Evolutionary conservation across 257 asterid genomes (phyloP).

Genomic region (Ilex asprella): DNA sequence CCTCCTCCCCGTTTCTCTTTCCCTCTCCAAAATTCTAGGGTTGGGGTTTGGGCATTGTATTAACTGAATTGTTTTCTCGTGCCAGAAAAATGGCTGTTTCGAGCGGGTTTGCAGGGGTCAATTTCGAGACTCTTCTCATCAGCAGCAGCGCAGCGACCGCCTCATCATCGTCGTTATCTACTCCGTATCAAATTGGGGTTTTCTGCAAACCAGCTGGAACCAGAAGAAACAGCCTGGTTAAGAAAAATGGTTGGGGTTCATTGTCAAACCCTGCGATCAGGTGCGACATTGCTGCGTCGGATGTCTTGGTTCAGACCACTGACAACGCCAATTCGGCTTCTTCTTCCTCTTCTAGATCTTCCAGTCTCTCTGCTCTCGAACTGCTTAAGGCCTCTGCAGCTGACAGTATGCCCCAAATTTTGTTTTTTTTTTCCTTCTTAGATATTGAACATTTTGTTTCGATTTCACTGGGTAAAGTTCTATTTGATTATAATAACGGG

Average conservation of each 20-base stretch:
- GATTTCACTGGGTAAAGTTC: neutral
- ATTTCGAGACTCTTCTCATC: slow-evolving; percentile 59
- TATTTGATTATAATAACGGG: no score
- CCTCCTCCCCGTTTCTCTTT: no score
- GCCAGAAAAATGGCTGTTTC: slow-evolving; percentile 56
- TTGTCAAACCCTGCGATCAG: slow-evolving; percentile 23
- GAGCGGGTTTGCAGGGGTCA: slow-evolving; percentile 61
- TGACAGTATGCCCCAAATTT: slow-evolving; percentile 44
- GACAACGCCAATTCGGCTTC: slow-evolving; percentile 34
- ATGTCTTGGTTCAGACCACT: slow-evolving; percentile 22
- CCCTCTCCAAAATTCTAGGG: neutral
- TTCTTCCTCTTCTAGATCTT: slow-evolving; percentile 37
- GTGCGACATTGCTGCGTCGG: slow-evolving; percentile 25
- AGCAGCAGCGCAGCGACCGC: slow-evolving; percentile 45
- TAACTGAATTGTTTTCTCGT: neutral
- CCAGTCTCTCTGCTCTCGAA: slow-evolving; percentile 83
- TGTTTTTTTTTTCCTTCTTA: neutral
- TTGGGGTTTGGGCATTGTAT: slow-evolving; percentile 16
- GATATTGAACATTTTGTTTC: neutral
- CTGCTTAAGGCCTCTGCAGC: slow-evolving; percentile 80
- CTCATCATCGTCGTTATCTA: slow-evolving; percentile 29
- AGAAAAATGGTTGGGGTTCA: slow-evolving; percentile 14
- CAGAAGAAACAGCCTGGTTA: slow-evolving; percentile 21
- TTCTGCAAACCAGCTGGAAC: slow-evolving; percentile 37
- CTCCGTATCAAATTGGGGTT: slow-evolving; percentile 23